Percentiles rank a stretch among this genome's conserved stretches.
These are phyloP conservation scores for Chlorencoelia australis DNA, from an alignment of 2,329 filamentous ascomycete species.

Conservation along the genomic window DNA sequence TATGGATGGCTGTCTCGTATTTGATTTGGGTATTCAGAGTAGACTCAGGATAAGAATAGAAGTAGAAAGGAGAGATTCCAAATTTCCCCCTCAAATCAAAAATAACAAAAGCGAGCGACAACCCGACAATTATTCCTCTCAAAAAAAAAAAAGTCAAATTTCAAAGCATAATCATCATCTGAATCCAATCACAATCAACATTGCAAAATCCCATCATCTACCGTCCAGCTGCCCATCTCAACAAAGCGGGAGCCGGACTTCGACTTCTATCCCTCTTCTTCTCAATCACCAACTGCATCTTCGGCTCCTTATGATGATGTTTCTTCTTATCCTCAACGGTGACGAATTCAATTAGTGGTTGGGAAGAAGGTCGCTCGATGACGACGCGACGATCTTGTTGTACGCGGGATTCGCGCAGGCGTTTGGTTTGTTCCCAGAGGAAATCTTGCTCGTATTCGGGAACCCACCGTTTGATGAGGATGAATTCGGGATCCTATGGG, in stretches of 20 bases:
- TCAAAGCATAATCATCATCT: no score
- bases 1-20: no score
- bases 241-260: constrained; percentile 4
- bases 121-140: no score
- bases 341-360: constrained; percentile 15
- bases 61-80: no score
- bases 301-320: constrained; percentile 6
- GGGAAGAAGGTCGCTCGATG: constrained; percentile 5
- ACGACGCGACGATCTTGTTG: no score
- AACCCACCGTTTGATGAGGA: constrained; percentile 66
- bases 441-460: constrained; percentile 60
- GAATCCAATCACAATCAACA: no score
- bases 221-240: constrained; percentile 6
- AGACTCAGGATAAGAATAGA: no score
- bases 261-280: constrained; percentile 4
- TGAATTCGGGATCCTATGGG: constrained; percentile 52
- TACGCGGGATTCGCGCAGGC: constrained; percentile 31
- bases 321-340: constrained; percentile 20
- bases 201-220: no score
- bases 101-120: no score
- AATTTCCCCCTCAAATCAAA: no score
- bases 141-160: no score
- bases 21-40: no score
- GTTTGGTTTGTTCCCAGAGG: constrained; percentile 61
- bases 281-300: constrained; percentile 7